These are phyloP conservation scores for Geranium brycei DNA, from an alignment of 345 rosid species.

Conservation along the genomic window DNA sequence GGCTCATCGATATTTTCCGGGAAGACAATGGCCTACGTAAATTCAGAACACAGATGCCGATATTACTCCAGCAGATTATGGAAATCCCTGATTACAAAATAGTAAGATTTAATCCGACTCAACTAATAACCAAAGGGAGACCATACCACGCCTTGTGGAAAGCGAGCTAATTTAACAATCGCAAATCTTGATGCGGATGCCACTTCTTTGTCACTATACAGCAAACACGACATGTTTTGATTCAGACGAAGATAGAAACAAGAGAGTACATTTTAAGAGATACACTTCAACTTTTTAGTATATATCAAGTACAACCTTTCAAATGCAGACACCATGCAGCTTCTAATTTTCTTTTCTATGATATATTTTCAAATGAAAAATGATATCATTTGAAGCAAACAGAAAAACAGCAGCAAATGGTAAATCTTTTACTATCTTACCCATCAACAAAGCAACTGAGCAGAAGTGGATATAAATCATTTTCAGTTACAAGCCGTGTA, in stretches of 20 bases:
- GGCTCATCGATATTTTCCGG: constrained; percentile 35
- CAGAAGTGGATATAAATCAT: constrained; percentile 56
- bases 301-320: no score
- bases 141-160: constrained; percentile 60
- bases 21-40: constrained; percentile 49
- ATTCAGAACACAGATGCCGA: constrained; percentile 4
- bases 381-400: no score
- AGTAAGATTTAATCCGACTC: not conserved
- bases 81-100: not conserved
- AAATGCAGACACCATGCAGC: no score
- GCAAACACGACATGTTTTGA: constrained; percentile 9
- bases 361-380: no score
- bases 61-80: not conserved
- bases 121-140: constrained; percentile 7
- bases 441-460: constrained; percentile 57
- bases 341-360: no score
- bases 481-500: constrained; percentile 35
- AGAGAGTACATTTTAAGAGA: no score
- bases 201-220: constrained; percentile 54
- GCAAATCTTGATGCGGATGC: constrained; percentile 64
- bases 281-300: no score
- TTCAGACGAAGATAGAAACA: not conserved
- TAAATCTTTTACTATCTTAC: constrained; percentile 23
- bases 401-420: not conserved
- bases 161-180: constrained; percentile 46